Evolutionary conservation across 169 alveolate species (phyloP).

Genomic region (Amoebophrya sp.): DNA sequence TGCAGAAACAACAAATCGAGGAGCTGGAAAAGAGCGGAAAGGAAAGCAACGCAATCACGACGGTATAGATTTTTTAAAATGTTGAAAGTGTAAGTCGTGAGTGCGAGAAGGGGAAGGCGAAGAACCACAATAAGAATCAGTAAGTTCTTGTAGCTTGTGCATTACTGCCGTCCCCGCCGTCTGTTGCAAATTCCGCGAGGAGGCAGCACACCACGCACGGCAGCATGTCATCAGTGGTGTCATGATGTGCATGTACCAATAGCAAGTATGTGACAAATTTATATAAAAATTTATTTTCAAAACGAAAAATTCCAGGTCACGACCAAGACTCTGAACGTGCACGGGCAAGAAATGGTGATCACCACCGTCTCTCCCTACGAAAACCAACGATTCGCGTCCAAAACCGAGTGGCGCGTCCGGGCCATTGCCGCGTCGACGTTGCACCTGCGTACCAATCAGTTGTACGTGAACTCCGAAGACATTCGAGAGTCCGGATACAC

Average conservation of each 20-base stretch:
- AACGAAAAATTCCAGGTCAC: too few species aligned
- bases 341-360: conserved; percentile 93
- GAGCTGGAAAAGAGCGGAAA: conserved; percentile 82
- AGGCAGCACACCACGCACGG: conserved; percentile 58
- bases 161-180: neutral
- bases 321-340: conserved; percentile 91
- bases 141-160: neutral
- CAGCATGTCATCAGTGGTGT: conserved; percentile 68
- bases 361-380: conserved; percentile 97
- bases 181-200: conserved; percentile 40
- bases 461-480: conserved; percentile 89
- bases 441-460: conserved; percentile 91
- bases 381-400: conserved; percentile 89
- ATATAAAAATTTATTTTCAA: too few species aligned
- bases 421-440: conserved; percentile 95
- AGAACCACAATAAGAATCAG: neutral
- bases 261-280: too few species aligned
- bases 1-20: conserved; percentile 89
- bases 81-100: neutral
- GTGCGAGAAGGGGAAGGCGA: neutral
- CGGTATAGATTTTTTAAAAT: neutral
- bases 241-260: too few species aligned
- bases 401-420: conserved; percentile 99
- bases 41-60: conserved; percentile 54
- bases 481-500: conserved; percentile 62